Evolutionary conservation across 2,329 filamentous ascomycete genomes (phyloP), one percentile per base, ranked within the genome.

Genomic region (Colletotrichum euphorbiae): DNA sequence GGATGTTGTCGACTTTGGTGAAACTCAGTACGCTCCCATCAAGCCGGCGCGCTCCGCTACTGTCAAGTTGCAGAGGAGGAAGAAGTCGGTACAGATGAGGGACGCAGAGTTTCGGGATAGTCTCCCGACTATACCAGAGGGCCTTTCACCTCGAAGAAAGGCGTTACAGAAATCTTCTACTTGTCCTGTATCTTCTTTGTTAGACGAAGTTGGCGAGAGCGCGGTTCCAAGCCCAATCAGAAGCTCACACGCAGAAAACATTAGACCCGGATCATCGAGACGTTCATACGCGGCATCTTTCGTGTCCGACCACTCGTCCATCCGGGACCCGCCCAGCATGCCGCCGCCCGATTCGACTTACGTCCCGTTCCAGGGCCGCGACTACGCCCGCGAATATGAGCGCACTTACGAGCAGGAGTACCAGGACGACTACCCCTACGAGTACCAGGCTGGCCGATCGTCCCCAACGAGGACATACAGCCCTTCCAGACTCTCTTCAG

Each of bases 311-410:
- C 79, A 79, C 65, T 82, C 83, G 24, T 88, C 86, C 8, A 82
- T 88, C 65, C 78, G 84, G 61, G 90, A 91, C 58, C 85, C 87
- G 4, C 85, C 86, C 2, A 81, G 83, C 69, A 89, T 91, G 75
- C 84, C 84, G 5, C 87, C 89, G 3, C 85, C 88, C 40, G 90
- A 92, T 71, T 84, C 86, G 2, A 85, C 89, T 5, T 93, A 91
- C 73, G 76, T 85, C 9, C 83, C 85, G 15, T 91, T 87, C 71
- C 83, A 83, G 40, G 80, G 81, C 43, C 78, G 81, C 62, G 83
- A 81, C 51, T 74, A 65, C 38, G 74, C 73, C 63, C 80, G 68
- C 36, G 76, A 79, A 15, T 66, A 69, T n/a, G 66, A 73, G 77
- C 13, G 73, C 33, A 63, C 71, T 51, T 71, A 72, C 61, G 69